These are phyloP conservation scores for Fagopyrum homotropicum DNA, from an alignment of 148 eudicot genomes.

Conservation along the genomic window DNA sequence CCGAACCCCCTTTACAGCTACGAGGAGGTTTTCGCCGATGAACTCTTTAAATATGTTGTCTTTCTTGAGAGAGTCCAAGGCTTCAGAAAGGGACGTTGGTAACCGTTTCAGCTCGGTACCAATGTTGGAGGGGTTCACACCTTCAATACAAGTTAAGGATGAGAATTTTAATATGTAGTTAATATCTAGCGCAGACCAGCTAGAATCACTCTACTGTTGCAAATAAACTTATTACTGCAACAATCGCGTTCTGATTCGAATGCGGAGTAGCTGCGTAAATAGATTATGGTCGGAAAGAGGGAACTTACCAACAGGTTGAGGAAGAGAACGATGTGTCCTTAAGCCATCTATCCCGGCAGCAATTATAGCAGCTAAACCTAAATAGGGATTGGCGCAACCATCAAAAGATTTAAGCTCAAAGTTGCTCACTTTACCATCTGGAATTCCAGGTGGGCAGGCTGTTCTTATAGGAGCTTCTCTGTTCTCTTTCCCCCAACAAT, in stretches of 20 bases:
- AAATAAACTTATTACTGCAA: too few relatives aligned
- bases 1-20: conserved; percentile 67
- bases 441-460: conserved; percentile 86
- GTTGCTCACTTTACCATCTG: conserved; percentile 80
- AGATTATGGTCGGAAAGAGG: not conserved
- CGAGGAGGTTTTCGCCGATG: conserved; percentile 55
- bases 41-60: conserved; percentile 47
- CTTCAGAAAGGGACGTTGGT: conserved; percentile 67
- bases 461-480: conserved; percentile 89
- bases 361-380: conserved; percentile 80
- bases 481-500: conserved; percentile 94
- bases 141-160: conserved; percentile 21
- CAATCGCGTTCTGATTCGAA: too few relatives aligned
- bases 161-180: not conserved
- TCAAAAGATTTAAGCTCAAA: conserved; percentile 91
- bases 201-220: too few relatives aligned
- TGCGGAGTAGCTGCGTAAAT: too few relatives aligned
- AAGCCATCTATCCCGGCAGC: conserved; percentile 94
- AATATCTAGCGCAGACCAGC: too few relatives aligned
- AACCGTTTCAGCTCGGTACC: conserved; percentile 49
- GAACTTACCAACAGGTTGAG: conserved; percentile 68
- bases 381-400: conserved; percentile 84
- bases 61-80: conserved; percentile 63
- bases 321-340: conserved; percentile 54
- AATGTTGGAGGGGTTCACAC: conserved; percentile 53